Conservation (phyloP, 2,329 filamentous ascomycete genomes). For the Fusarium papillatum region DNA sequence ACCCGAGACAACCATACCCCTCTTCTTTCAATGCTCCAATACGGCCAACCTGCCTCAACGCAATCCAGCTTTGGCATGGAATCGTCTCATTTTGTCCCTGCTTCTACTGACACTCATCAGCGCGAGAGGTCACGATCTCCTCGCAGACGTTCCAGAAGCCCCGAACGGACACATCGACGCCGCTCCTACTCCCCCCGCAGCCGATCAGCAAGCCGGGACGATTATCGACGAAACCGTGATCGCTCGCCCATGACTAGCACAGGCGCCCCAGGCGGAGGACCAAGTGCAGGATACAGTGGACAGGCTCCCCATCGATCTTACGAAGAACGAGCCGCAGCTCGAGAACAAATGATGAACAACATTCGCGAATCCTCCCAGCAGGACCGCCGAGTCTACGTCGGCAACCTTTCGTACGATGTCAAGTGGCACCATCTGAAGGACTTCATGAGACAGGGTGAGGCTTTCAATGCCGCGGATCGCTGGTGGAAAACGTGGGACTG, state of each 20-base stretch:
- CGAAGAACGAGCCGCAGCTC: conserved; percentile 86
- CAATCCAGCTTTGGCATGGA: conserved; percentile 33
- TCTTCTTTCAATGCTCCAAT: conserved; percentile 18
- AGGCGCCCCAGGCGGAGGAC: conserved; percentile 78
- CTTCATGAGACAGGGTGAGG: conserved; percentile 99
- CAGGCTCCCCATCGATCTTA: conserved; percentile 76
- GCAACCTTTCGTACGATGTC: conserved; percentile 99
- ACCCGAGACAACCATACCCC: conserved; percentile 19
- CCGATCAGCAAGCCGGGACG: conserved; percentile 81
- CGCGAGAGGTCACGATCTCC: conserved; percentile 88
- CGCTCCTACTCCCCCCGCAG: conserved; percentile 85
- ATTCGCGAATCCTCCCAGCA: conserved; percentile 96
- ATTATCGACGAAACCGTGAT: conserved; percentile 80
- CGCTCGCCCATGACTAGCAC: conserved; percentile 89
- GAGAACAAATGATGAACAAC: conserved; percentile 96
- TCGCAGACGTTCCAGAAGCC: conserved; percentile 88
- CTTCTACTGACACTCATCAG: conserved; percentile 61
- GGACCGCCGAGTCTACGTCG: conserved; percentile 99
- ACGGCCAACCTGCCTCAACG: conserved; percentile 12
- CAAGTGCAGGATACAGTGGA: conserved; percentile 75
- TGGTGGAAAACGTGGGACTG: conserved; percentile 51
- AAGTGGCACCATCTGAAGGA: conserved; percentile 99
- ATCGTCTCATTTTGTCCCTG: conserved; percentile 14
- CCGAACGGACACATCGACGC: conserved; percentile 76
- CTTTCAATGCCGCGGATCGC: conserved; percentile 43